Evolutionary conservation across 345 rosid genomes (phyloP), one percentile per base, ranked within the genome.

Genomic region (Lumnitzera littorea): DNA sequence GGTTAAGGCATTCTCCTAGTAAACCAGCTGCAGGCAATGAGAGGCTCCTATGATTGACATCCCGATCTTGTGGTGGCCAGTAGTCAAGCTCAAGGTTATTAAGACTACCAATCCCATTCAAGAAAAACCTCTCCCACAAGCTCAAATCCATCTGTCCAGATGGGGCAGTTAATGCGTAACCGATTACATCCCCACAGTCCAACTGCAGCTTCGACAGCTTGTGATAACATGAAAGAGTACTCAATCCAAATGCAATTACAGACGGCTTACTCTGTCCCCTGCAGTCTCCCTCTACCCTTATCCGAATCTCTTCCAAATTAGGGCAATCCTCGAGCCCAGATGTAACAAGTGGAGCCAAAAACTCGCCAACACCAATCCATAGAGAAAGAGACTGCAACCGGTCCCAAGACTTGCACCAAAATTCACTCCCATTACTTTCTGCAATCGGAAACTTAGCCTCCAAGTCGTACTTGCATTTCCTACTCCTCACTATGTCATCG

Each of bases 21-120:
- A 95, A 63, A 9, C 82, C 98, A 4, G 81, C 95, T 9, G 82
- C 90, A 0, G 91, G 89, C 16, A 88, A 85, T 0, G 95, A 76
- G 16, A 91, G 74, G 59, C 91, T 85, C 72, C 99, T 79, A 49
- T 82, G 99, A 66, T 88, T 86, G 25, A 88, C 96, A 1, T 85
- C 96, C 71, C 86, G 71, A 58, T 95, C 99, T 14, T 83, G 96
- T 0, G 99, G 96, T 2, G 96, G 98, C 94, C 96, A 91, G 51
- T 95, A 91, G 63, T 95, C 88, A 0, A 91, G 87, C 63, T 86
- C 91, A 4, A 91, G 84, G 70, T 57, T 36, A 5, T 4, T 75
- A 74, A 95, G 67, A 46, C 64, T 60, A 61, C 82, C 85, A 0
- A 91, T 85, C 17, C 91, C 96, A 1, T 76, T 80, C 60, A 95